These are phyloP conservation scores for Hirsutella thompsonii DNA, from an alignment of 2,329 filamentous ascomycete species.

Conservation along the genomic window DNA sequence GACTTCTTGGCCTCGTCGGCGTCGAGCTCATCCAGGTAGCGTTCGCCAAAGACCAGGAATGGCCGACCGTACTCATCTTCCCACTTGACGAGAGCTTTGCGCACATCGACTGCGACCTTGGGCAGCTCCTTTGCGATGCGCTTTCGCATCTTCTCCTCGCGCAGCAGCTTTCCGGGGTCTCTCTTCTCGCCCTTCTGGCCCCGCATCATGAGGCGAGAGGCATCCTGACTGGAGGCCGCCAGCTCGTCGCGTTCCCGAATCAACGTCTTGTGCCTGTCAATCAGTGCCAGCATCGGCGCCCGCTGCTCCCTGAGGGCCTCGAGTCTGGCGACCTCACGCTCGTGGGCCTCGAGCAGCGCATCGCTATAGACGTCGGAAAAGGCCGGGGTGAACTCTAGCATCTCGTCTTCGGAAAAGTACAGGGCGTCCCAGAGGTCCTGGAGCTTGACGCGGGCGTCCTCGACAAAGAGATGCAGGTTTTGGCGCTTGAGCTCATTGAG, in stretches of 20 bases:
- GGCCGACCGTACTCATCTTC: conserved; percentile 90
- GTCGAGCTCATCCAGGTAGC: conserved; percentile 79
- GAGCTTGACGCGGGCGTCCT: conserved; percentile 79
- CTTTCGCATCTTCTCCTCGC: conserved; percentile 98
- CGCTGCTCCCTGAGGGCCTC: conserved; percentile 78
- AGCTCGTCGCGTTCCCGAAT: conserved; percentile 81
- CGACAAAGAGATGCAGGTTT: conserved; percentile 90
- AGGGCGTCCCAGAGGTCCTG: conserved; percentile 92
- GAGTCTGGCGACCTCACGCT: conserved; percentile 74
- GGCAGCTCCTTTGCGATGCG: conserved; percentile 91
- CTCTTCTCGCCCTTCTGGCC: conserved; percentile 88
- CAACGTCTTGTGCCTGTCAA: conserved; percentile 73
- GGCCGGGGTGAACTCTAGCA: conserved; percentile 93
- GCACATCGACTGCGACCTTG: conserved; percentile 76
- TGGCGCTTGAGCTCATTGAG: conserved; percentile 90
- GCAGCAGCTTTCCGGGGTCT: conserved; percentile 82
- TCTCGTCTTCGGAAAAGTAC: conserved; percentile 95
- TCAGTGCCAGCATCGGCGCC: conserved; percentile 65
- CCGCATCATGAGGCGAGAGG: conserved; percentile 81
- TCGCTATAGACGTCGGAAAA: conserved; percentile 97
- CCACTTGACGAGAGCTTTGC: conserved; percentile 70
- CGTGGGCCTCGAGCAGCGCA: conserved; percentile 85
- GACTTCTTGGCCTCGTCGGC: conserved; percentile 43
- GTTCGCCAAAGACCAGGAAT: conserved; percentile 84
- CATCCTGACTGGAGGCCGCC: conserved; percentile 83